These are phyloP conservation scores for Pythium brassicae DNA, from an alignment of 352 stramenopile genomes.

Conservation along the genomic window DNA sequence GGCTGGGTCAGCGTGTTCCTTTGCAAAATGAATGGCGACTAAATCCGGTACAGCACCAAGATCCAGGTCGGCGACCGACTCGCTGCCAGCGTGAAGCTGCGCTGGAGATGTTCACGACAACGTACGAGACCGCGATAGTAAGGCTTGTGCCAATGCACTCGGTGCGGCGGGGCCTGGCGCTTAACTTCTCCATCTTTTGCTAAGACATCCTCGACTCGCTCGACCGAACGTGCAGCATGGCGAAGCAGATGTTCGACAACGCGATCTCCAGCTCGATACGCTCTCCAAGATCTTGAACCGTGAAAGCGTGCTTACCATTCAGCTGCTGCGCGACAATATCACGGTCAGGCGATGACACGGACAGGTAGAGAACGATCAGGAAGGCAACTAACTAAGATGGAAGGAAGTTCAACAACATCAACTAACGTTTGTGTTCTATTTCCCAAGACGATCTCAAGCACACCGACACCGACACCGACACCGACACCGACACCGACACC, in stretches of 20 bases:
- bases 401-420: too few relatives aligned
- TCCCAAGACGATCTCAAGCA: too few relatives aligned
- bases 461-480: too few relatives aligned
- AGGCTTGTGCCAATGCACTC: constrained; percentile 81
- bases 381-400: too few relatives aligned
- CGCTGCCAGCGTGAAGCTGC: constrained; percentile 82
- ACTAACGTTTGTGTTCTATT: too few relatives aligned
- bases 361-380: constrained; percentile 84
- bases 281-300: constrained; percentile 99
- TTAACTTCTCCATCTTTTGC: constrained; percentile 99
- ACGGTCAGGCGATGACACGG: constrained; percentile 91
- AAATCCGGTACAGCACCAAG: constrained; percentile 99
- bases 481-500: too few relatives aligned
- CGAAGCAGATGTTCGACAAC: constrained; percentile 98
- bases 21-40: constrained; percentile 99
- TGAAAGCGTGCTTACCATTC: constrained; percentile 99
- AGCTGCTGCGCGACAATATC: constrained; percentile 99
- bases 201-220: constrained; percentile 99
- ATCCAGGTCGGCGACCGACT: constrained; percentile 97
- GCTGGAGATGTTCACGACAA: constrained; percentile 92
- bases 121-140: constrained; percentile 27
- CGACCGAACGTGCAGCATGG: constrained; percentile 88
- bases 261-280: constrained; percentile 99
- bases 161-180: constrained; percentile 97
- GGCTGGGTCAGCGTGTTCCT: constrained; percentile 98